These are phyloP conservation scores for Aschersonia sp. DNA, from an alignment of 2,329 filamentous ascomycete genomes.

Conservation along the genomic window DNA sequence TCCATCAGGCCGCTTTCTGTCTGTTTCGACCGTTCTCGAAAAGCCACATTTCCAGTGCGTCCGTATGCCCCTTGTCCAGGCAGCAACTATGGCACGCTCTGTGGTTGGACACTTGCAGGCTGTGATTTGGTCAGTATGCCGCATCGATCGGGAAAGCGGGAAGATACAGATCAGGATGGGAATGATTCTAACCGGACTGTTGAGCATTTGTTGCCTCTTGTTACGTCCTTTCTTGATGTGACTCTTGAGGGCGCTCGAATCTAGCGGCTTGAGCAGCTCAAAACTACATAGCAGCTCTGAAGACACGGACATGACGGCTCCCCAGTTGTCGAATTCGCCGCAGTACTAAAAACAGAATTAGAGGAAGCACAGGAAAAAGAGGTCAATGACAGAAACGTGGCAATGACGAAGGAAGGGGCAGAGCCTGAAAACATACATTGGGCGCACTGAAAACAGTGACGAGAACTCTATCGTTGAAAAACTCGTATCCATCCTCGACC, in stretches of 20 bases:
- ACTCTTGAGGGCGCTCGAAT: conserved; percentile 90
- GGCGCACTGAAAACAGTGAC: conserved; percentile 97
- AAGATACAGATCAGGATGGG: background rate
- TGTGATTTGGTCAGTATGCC: conserved; percentile 11
- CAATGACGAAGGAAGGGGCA: background rate
- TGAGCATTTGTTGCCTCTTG: conserved; percentile 87
- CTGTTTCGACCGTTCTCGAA: too few species aligned
- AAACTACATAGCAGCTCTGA: conserved; percentile 91
- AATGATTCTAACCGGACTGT: conserved; percentile 70
- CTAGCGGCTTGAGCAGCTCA: conserved; percentile 87
- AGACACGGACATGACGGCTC: conserved; percentile 96
- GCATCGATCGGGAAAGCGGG: too few species aligned
- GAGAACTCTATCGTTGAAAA: conserved; percentile 87
- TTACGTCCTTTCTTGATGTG: conserved; percentile 98
- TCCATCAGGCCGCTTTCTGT: too few species aligned
- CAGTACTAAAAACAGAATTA: conserved; percentile 53
- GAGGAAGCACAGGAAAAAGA: too few species aligned
- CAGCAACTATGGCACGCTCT: conserved; percentile 22
- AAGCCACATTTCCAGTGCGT: too few species aligned
- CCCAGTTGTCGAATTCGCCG: conserved; percentile 98
- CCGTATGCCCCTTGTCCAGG: background rate
- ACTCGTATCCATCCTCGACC: conserved; percentile 97
- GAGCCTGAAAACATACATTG: conserved; percentile 51
- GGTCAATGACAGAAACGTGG: too few species aligned
- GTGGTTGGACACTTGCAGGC: conserved; percentile 41